Base-by-base conservation (phyloP, 2,329 filamentous ascomycete genomes). In the Exserohilum rostratum region DNA sequence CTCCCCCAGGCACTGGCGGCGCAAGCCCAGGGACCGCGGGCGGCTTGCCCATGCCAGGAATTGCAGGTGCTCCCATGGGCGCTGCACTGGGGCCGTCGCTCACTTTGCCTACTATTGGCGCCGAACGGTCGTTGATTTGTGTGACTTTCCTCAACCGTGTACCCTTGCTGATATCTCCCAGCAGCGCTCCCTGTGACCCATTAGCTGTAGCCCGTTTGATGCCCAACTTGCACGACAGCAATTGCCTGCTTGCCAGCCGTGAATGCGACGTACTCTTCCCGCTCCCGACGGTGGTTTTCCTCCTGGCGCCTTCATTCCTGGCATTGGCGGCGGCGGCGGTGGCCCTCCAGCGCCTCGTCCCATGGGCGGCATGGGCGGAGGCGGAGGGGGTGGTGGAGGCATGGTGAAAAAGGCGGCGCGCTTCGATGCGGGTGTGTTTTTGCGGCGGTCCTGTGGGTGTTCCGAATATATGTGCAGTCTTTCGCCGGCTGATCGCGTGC, bases 121-220 rank as follows among this genome's bases (percentile, higher is more conserved):
- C 91, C 18, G 93, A 97, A 75, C 93, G 88, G 76, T 98, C 93
- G 77, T 98, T 97, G 64, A 93, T 90, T 51, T 91, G 88, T 29
- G 91, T 71, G 50, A 80, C 83, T 76, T 96, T 97, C 77, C 90
- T 96, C 55, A 98, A 82, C 57, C 81, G 79, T 64, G 79, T 83
- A 61, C 93, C 95, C 76, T 96, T 96, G 63, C 82, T 80, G 66
- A 99, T 99, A 76, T 98, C 93, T 69, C 86, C 84, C 39, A 98
- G 85, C 31, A 99, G 83, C 50, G 93, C 93, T 66, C 89, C 89
- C 93, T 98, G 50, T 55, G 46, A 25, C 44, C 43, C 49, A 64
- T 75, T 66, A 75, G 71, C 65, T 17, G 42, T 44, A 46, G 45
- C 12, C 17, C 42, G 47, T n/a, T 54, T 42, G 27, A 29, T 43